phyloP scores from a whole-genome alignment of 2,329 filamentous ascomycete species.

The Beauveria asiatica region DNA sequence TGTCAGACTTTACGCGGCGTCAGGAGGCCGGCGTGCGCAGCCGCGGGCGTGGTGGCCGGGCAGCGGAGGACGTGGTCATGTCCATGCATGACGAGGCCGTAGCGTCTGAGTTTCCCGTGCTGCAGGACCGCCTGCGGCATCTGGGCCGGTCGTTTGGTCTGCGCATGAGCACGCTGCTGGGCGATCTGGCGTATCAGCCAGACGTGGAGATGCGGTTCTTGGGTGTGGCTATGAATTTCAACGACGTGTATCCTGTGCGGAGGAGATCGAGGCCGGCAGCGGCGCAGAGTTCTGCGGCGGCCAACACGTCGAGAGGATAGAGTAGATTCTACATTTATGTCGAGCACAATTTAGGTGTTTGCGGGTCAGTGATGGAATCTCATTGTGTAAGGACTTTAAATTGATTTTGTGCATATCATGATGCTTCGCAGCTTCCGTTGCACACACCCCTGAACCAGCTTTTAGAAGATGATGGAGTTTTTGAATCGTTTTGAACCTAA shows the following conservation, averaged over 20 bases:
- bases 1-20: conserved; percentile 86
- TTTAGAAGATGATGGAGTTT: neutral
- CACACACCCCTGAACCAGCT: neutral
- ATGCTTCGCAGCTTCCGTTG: neutral
- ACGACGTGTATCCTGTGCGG: conserved; percentile 64
- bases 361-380: neutral
- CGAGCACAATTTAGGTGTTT: neutral
- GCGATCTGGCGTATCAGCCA: conserved; percentile 85
- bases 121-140: conserved; percentile 64
- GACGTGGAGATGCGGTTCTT: conserved; percentile 94
- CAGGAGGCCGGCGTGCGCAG: conserved; percentile 75
- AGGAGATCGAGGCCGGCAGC: neutral
- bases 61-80: conserved; percentile 20
- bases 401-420: neutral
- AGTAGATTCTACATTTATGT: neutral
- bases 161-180: conserved; percentile 71
- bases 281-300: neutral
- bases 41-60: conserved; percentile 41
- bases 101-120: conserved; percentile 57
- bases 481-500: neutral
- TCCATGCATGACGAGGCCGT: conserved; percentile 46
- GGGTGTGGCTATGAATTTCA: conserved; percentile 98
- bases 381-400: neutral
- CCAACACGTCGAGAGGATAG: neutral
- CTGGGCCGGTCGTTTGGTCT: conserved; percentile 69